phyloP scores from a whole-genome alignment of 2,329 filamentous ascomycete genomes.

The Aspergillus novofumigatus region DNA sequence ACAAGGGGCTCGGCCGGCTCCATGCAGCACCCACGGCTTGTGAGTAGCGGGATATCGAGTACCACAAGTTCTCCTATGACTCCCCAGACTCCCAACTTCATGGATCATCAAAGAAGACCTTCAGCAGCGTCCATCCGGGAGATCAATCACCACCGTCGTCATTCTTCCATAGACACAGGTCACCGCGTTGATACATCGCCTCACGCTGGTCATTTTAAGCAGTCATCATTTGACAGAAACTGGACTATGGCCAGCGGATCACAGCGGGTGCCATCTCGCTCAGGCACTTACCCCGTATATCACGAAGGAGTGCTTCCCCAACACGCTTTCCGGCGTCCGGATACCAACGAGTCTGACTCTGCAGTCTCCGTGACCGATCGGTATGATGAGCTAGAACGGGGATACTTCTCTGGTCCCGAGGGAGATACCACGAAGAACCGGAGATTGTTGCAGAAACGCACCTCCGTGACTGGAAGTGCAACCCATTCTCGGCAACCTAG shows the following conservation, averaged over 20 bases:
- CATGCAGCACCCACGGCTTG: constrained; percentile 27
- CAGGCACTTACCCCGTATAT: constrained; percentile 29
- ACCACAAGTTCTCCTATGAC: constrained; percentile 42
- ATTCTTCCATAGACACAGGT: constrained; percentile 78
- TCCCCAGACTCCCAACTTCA: constrained; percentile 41
- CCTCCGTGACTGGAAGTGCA: constrained; percentile 34
- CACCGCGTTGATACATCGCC: constrained; percentile 28
- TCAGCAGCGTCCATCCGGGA: constrained; percentile 80
- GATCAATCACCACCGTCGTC: constrained; percentile 76
- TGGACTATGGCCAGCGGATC: constrained; percentile 51
- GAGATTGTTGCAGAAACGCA: constrained; percentile 76
- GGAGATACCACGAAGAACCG: constrained; percentile 66
- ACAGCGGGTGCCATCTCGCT: constrained; percentile 29
- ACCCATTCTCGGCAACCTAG: constrained; percentile 69
- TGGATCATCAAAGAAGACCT: constrained; percentile 50
- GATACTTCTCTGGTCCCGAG: constrained; percentile 91
- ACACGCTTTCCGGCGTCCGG: constrained; percentile 14
- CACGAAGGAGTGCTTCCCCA: constrained; percentile 16
- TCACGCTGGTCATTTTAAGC: constrained; percentile 48
- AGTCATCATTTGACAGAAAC: constrained; percentile 55
- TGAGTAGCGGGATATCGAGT: constrained; percentile 23
- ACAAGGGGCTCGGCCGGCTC: constrained; percentile 23
- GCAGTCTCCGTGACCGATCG: constrained; percentile 27
- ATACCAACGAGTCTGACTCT: constrained; percentile 29
- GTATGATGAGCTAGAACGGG: constrained; percentile 67